phyloP scores from a whole-genome alignment of 805 yeast genomes.

The Kockiozyma suomiensis region DNA sequence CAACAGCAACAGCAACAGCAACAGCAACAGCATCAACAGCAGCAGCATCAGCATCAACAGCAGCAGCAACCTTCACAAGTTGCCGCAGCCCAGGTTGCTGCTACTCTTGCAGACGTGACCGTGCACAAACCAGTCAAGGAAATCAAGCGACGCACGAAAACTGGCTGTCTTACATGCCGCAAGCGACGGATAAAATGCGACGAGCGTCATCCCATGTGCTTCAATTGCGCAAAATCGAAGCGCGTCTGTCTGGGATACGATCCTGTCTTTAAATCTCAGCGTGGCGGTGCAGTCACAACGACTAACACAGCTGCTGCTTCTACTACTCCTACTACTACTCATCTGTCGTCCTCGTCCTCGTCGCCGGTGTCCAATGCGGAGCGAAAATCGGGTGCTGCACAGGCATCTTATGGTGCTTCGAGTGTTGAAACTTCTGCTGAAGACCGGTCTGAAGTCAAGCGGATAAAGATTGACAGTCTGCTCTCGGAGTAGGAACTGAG shows the following conservation, averaged over 20 bases:
- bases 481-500: conserved; percentile 6
- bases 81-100: conserved; percentile 30
- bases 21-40: not conserved
- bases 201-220: conserved; percentile 62
- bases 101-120: conserved; percentile 27
- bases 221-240: conserved; percentile 44
- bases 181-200: conserved; percentile 71
- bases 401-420: too few species aligned
- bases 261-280: conserved; percentile 27
- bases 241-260: conserved; percentile 36
- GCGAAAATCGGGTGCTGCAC: too few species aligned
- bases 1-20: conserved; percentile 6
- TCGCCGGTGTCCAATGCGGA: not conserved
- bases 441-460: conserved; percentile 18
- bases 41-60: conserved; percentile 3
- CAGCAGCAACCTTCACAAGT: conserved; percentile 10
- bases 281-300: conserved; percentile 7
- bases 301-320: not conserved
- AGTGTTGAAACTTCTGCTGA: not conserved
- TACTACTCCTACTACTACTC: not conserved
- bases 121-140: conserved; percentile 25
- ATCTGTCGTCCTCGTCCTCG: not conserved
- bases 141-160: conserved; percentile 36
- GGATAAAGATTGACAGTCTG: conserved; percentile 31
- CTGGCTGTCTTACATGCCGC: conserved; percentile 64